A percentile compares a stretch with the other conserved stretches of the same genome.
Evolutionary conservation across 306 rosid genomes (phyloP).

Genomic region (Quercus variabilis): DNA sequence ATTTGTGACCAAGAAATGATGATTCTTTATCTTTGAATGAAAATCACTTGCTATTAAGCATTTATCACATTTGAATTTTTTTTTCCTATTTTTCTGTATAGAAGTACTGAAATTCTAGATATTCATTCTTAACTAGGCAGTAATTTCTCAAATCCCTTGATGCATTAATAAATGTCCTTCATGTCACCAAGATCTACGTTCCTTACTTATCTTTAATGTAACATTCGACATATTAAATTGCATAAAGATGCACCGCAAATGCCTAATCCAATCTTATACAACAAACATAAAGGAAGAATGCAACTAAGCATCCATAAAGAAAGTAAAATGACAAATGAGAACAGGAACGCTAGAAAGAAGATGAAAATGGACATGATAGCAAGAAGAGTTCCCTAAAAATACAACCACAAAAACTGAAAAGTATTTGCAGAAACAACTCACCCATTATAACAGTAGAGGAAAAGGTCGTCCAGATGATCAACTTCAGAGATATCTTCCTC

Average conservation of each 20-base stretch:
- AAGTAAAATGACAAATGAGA: neutral
- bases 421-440: constrained; percentile 27
- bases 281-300: neutral
- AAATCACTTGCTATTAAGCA: no score
- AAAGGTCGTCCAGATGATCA: constrained; percentile 83
- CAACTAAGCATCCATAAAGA: neutral
- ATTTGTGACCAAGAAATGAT: no score
- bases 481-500: constrained; percentile 69
- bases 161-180: neutral
- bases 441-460: constrained; percentile 95
- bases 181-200: no score
- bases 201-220: no score
- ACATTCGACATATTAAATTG: no score
- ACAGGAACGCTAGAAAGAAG: neutral
- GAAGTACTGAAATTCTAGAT: no score
- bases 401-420: neutral
- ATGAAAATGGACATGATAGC: neutral
- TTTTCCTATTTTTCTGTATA: no score
- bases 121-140: neutral
- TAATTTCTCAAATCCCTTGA: neutral
- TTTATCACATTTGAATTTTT: no score
- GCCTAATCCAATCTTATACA: no score
- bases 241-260: no score
- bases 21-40: no score
- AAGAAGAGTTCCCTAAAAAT: neutral